phyloP scores from a whole-genome alignment of 768 basidiomycete species.

The Podaxis sp. region DNA sequence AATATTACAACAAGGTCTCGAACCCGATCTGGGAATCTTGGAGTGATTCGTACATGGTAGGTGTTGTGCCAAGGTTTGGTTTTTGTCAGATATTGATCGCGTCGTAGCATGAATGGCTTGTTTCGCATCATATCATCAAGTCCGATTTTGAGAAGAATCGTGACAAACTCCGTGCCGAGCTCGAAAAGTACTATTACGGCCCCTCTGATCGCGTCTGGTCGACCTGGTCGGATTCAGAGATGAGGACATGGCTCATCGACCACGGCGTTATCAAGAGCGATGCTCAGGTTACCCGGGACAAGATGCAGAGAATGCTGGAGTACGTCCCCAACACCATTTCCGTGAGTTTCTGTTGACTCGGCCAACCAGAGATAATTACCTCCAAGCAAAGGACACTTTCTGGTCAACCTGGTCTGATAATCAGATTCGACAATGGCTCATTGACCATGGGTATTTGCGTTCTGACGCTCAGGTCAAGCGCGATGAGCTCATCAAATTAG shows the following conservation, averaged over 20 bases:
- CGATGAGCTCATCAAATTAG: slow-evolving; percentile 72
- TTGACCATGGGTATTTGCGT: slow-evolving; percentile 66
- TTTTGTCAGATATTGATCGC: neutral
- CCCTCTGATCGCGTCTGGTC: slow-evolving; percentile 51
- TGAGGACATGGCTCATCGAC: slow-evolving; percentile 77
- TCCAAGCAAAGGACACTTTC: slow-evolving; percentile 54
- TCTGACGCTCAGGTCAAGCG: slow-evolving; percentile 62
- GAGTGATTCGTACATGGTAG: slow-evolving; percentile 80
- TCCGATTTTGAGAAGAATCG: slow-evolving; percentile 50
- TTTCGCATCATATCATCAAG: slow-evolving; percentile 71
- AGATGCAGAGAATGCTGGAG: slow-evolving; percentile 73
- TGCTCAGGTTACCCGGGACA: slow-evolving; percentile 64
- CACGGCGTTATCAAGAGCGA: slow-evolving; percentile 73
- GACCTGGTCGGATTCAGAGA: slow-evolving; percentile 76
- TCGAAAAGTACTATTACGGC: slow-evolving; percentile 80
- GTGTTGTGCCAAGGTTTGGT: slow-evolving; percentile 20
- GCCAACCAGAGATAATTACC: slow-evolving; percentile 61
- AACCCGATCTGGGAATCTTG: slow-evolving; percentile 80
- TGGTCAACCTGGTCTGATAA: slow-evolving; percentile 73
- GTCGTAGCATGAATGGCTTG: slow-evolving; percentile 76
- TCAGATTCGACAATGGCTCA: slow-evolving; percentile 70
- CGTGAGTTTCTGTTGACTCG: slow-evolving; percentile 3
- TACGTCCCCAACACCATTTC: slow-evolving; percentile 28
- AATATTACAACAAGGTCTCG: slow-evolving; percentile 60
- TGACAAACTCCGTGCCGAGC: slow-evolving; percentile 58